Percentiles rank a stretch among this genome's conserved stretches.
phyloP scores from a whole-genome alignment of 139 green algal genomes.

The Picochlorum sp. region DNA sequence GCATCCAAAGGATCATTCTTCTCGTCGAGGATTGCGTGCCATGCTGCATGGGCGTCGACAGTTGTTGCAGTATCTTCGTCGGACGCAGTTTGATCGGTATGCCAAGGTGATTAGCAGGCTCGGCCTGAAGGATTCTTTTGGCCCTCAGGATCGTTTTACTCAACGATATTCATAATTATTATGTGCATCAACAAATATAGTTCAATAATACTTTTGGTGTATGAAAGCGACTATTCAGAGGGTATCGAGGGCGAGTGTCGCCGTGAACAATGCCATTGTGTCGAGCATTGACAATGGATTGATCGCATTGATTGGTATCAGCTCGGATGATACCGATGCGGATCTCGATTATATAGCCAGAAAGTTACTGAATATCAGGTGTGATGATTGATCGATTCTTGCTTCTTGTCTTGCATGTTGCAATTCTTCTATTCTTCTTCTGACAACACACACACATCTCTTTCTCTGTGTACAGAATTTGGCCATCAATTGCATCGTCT shows the following conservation, averaged over 20 bases:
- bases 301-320: slow-evolving; percentile 51
- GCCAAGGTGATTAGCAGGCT: slow-evolving; percentile 30
- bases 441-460: too few species aligned
- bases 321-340: slow-evolving; percentile 29
- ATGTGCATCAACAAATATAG: not conserved
- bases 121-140: slow-evolving; percentile 48
- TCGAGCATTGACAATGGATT: slow-evolving; percentile 44
- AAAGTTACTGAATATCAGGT: slow-evolving; percentile 33
- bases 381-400: slow-evolving; percentile 5
- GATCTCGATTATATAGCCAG: slow-evolving; percentile 40
- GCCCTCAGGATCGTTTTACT: slow-evolving; percentile 22
- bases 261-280: slow-evolving; percentile 42
- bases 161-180: slow-evolving; percentile 1
- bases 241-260: slow-evolving; percentile 34
- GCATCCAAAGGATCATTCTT: slow-evolving; percentile 41
- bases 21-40: slow-evolving; percentile 30
- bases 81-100: slow-evolving; percentile 47
- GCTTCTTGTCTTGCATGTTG: too few species aligned
- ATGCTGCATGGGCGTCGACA: slow-evolving; percentile 41
- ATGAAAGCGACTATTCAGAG: slow-evolving; percentile 28
- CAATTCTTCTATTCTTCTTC: too few species aligned
- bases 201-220: not conserved
- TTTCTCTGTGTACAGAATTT: slow-evolving; percentile 24
- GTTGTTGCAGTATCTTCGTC: slow-evolving; percentile 49
- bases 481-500: slow-evolving; percentile 18